Conservation (phyloP, 2,329 filamentous ascomycete genomes). For the Fusarium avenaceum region DNA sequence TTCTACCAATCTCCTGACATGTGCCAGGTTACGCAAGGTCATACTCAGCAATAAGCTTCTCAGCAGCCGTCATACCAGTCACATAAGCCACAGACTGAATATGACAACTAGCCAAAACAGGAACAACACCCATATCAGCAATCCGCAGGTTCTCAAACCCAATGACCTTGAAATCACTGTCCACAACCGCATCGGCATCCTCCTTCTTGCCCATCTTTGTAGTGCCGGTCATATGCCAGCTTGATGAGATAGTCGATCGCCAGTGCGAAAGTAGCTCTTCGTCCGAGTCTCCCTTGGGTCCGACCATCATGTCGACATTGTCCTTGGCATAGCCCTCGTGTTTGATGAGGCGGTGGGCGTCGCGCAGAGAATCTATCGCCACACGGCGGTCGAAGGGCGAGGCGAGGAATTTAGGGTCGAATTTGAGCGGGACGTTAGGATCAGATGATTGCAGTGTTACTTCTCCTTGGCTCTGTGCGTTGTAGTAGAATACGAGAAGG, state of each 20-base stretch:
- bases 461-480: conserved; percentile 66
- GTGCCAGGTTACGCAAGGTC: background rate
- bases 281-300: conserved; percentile 63
- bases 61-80: conserved; percentile 64
- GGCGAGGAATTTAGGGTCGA: conserved; percentile 66
- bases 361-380: conserved; percentile 63
- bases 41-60: conserved; percentile 53
- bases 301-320: conserved; percentile 57
- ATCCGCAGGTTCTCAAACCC: conserved; percentile 41
- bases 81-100: conserved; percentile 67
- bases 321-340: conserved; percentile 60
- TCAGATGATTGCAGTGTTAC: conserved; percentile 67
- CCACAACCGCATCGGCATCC: conserved; percentile 62
- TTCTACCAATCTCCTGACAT: background rate
- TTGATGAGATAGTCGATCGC: conserved; percentile 59
- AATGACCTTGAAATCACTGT: conserved; percentile 49
- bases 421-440: conserved; percentile 62
- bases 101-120: conserved; percentile 63
- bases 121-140: conserved; percentile 45
- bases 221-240: conserved; percentile 70
- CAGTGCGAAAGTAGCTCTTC: conserved; percentile 65
- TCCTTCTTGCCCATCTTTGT: conserved; percentile 66
- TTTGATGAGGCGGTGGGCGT: conserved; percentile 58
- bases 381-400: conserved; percentile 67
- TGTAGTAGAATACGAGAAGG: conserved; percentile 63